Conservation (phyloP, 148 eudicot species). For the Bassia scoparia region DNA sequence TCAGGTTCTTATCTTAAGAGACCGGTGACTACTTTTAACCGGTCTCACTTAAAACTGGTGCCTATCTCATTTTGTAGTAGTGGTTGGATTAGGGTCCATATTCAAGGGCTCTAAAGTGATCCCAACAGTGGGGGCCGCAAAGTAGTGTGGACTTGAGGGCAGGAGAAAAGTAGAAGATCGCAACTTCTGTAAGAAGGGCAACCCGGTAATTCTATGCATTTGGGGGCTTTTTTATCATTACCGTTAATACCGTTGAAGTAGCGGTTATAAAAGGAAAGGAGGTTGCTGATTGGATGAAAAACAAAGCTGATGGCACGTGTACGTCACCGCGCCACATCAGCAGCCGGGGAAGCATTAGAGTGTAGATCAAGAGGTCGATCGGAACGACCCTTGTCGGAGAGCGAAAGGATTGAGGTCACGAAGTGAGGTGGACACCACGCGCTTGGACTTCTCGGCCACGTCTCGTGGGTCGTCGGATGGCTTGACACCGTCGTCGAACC, state of each 20-base stretch:
- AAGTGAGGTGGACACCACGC: conserved; percentile 25
- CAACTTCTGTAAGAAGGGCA: conserved; percentile 32
- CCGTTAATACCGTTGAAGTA: conserved; percentile 30
- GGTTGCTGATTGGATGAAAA: conserved; percentile 40
- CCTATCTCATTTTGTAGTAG: conserved; percentile 43
- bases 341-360: conserved; percentile 39
- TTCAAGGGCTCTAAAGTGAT: conserved; percentile 36
- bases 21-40: too few relatives aligned
- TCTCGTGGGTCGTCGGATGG: neutral
- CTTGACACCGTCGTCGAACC: conserved; percentile 29
- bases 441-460: conserved; percentile 21
- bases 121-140: conserved; percentile 10
- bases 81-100: conserved; percentile 25
- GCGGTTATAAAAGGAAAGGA: conserved; percentile 34
- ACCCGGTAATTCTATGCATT: conserved; percentile 29
- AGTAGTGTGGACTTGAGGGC: conserved; percentile 14
- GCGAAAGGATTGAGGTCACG: conserved; percentile 18
- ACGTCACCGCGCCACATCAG: conserved; percentile 36
- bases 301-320: conserved; percentile 40
- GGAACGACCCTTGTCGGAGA: conserved; percentile 27
- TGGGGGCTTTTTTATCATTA: neutral
- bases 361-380: conserved; percentile 37
- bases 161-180: conserved; percentile 35
- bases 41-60: conserved; percentile 11
- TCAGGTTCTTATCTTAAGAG: too few relatives aligned